Evolutionary conservation across 257 asterid species (phyloP), one percentile per base, ranked within the genome.

Genomic region (Solanum sejunctum): DNA sequence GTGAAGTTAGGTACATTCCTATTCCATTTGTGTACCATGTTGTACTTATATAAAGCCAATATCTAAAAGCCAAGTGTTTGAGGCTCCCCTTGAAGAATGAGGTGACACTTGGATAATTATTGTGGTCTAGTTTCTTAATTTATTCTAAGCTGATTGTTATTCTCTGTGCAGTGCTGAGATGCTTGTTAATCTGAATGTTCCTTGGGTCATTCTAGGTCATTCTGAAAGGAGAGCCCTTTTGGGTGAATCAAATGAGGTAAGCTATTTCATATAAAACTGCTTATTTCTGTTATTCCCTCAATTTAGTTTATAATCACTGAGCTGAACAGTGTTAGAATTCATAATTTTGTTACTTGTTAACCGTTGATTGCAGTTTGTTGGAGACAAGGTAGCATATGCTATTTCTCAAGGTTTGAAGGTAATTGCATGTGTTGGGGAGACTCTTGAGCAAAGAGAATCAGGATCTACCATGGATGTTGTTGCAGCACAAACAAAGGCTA

Each of bases 161-260:
- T 87, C 63, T 88, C 57, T 86, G 15, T 87, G 85, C 85, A 97
- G 99, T 85, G 98, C 98, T 78, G 98, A 97, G 92, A 97, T 97
- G 97, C 98, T 97, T 82, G 96, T 90, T 85, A 91, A 94, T 86
- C 88, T 97, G 86, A 92, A 63, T 80, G 87, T 97, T 67, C 99
- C 98, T 39, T 97, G 98, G 98, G 99, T 97, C 82, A 91, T 97
- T 89, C 91, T 95, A 85, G 99, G 99, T 85, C 99, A 97, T 89
- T 97, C 99, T 36, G 99, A 97, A 73, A 92, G 99, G 91, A 95
- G 99, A 88, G 89, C 91, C 43, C 43, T 97, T 72, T 83, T 97
- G 78, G 91, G 89, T 23, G 99, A 97, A 88, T 87, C 99, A 32
- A 92, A 85, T 83, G 99, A 97, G 98, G 99, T 93, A 89, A 49